Evolutionary conservation across 352 stramenopile species (phyloP), one percentile per base, ranked within the genome.

Genomic region (Phytopythium montanum): DNA sequence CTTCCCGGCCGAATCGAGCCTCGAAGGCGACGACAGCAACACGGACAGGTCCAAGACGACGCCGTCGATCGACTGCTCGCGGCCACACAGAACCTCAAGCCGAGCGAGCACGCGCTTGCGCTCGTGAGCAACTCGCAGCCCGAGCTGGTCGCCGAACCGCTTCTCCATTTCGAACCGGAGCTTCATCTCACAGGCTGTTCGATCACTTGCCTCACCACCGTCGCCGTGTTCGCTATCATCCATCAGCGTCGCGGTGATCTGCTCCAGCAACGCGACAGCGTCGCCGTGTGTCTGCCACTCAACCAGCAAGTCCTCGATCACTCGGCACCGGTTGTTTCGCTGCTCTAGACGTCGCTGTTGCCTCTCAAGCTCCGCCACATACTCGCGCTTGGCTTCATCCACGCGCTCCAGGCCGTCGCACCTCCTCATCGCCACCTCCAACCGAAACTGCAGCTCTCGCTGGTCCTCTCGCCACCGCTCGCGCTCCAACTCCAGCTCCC

Each of bases 71-170:
- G 14, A 18, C 36, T 48, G 19, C 28, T 67, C 54, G 18, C 26
- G 56, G 3, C 14, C 38, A 49, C 76, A 88, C 19, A 87, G 60
- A 34, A 70, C 69, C n/a, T 87, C 78, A 7, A 88, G 73, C 2
- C 68, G 66, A 13, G 76, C 68, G 1, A 90, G 60, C 10, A 88
- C 56, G 10, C 73, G 74, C 29, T 74, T 79, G 48, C 78, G 69
- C 56, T 90, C 81, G 50, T 85, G 69, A 33, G 62, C 84, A 16
- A 88, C 60, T 6, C 81, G 74, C 21, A 85, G 26, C 29, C 76
- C 81, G 4, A 90, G 53, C 62, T 85, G 79, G 0, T 86, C 69
- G 28, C 75, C 54, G 59, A 81, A 88, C 8, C 68, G 75, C 44
- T 56, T 68, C 50, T 88, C 76, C 31, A 79, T 86, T 39, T 85